phyloP scores from a whole-genome alignment of 225 moss, liverwort and hornwort species.

The Sphagnum tenellum region DNA sequence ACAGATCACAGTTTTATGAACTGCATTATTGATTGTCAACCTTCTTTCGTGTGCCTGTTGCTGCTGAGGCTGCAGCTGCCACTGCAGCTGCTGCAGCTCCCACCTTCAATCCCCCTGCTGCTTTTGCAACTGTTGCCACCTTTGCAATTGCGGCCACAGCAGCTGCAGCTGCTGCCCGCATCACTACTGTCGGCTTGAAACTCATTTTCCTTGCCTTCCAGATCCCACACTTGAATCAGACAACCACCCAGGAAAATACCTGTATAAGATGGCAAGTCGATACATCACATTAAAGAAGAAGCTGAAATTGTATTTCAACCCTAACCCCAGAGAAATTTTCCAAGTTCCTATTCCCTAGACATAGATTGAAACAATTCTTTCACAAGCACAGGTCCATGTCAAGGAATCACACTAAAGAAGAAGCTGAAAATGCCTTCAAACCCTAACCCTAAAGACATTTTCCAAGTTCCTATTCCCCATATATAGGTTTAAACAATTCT shows the following conservation, averaged over 20 bases:
- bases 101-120: constrained; percentile 45
- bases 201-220: constrained; percentile 19
- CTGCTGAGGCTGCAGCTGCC: constrained; percentile 43
- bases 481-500: no score
- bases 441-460: no score
- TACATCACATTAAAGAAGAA: no score
- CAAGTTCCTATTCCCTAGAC: no score
- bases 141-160: constrained; percentile 56
- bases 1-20: no score
- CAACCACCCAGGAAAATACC: constrained; percentile 13
- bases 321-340: no score
- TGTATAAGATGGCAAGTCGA: neutral
- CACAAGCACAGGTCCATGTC: no score
- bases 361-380: no score
- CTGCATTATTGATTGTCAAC: constrained; percentile 16
- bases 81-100: constrained; percentile 55
- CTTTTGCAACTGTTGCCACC: constrained; percentile 48
- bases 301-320: no score
- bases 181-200: constrained; percentile 70
- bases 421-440: no score
- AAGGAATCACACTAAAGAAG: no score
- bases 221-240: neutral
- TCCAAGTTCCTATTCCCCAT: no score
- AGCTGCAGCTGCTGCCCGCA: constrained; percentile 72
- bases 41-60: constrained; percentile 21